phyloP scores from a whole-genome alignment of 257 asterid species.

The Agastache rugosa region DNA sequence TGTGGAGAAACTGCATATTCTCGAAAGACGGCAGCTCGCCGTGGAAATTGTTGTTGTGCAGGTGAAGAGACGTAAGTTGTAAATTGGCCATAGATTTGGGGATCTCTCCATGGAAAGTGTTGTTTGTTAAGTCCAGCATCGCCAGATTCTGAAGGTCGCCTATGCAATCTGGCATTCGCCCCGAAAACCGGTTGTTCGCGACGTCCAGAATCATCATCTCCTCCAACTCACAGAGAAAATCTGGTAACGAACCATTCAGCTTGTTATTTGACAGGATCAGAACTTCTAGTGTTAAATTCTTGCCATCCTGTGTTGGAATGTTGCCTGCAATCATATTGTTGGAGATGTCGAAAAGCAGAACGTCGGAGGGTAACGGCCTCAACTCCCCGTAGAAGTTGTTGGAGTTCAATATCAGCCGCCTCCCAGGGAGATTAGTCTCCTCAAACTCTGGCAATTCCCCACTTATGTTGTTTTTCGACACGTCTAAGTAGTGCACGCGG shows the following conservation, averaged over 20 bases:
- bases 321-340: slow-evolving; percentile 29
- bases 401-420: slow-evolving; percentile 35
- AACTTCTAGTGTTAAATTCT: slow-evolving; percentile 31
- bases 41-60: slow-evolving; percentile 35
- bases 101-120: slow-evolving; percentile 26
- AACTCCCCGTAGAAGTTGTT: slow-evolving; percentile 22
- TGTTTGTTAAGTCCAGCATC: slow-evolving; percentile 37
- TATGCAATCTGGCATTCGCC: slow-evolving; percentile 33
- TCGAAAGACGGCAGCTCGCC: slow-evolving; percentile 29
- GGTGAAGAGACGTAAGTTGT: slow-evolving; percentile 14
- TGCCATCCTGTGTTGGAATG: slow-evolving; percentile 20
- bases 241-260: slow-evolving; percentile 27
- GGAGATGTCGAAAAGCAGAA: slow-evolving; percentile 36
- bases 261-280: slow-evolving; percentile 32
- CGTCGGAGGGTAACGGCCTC: slow-evolving; percentile 28
- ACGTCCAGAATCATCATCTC: slow-evolving; percentile 35
- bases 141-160: not conserved
- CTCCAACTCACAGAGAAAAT: slow-evolving; percentile 25
- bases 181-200: slow-evolving; percentile 33
- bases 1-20: slow-evolving; percentile 19
- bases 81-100: slow-evolving; percentile 9
- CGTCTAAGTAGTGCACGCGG: slow-evolving; percentile 29
- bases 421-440: slow-evolving; percentile 17
- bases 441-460: slow-evolving; percentile 31
- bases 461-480: slow-evolving; percentile 37